Percentiles rank a stretch among this genome's conserved stretches.
These are phyloP conservation scores for Leptomonas pyrrhocoris DNA, from an alignment of 208 protist species.

Conservation along the genomic window DNA sequence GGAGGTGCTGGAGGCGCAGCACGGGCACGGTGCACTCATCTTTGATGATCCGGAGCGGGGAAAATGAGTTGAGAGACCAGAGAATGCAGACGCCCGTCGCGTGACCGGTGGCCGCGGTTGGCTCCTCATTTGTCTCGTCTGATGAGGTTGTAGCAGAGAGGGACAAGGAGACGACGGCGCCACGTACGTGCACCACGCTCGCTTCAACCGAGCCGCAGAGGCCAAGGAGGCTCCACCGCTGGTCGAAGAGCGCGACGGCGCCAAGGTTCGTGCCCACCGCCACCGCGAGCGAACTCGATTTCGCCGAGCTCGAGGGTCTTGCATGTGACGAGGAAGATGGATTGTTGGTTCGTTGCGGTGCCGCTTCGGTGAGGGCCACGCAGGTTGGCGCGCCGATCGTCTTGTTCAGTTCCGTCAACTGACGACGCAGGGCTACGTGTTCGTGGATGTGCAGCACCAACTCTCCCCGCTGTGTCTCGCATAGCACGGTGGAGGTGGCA, in stretches of 20 bases:
- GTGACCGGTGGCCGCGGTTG: conserved; percentile 47
- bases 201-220: conserved; percentile 24
- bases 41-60: conserved; percentile 49
- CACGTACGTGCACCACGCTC: conserved; percentile 39
- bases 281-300: conserved; percentile 11
- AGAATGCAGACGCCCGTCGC: conserved; percentile 50
- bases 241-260: conserved; percentile 59
- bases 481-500: conserved; percentile 39
- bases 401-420: conserved; percentile 34
- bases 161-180: conserved; percentile 52
- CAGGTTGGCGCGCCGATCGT: conserved; percentile 59
- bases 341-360: not conserved
- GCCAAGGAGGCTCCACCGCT: conserved; percentile 22
- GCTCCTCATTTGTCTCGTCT: conserved; percentile 16
- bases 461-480: conserved; percentile 26
- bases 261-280: conserved; percentile 71
- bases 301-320: not conserved
- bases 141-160: conserved; percentile 16
- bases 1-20: conserved; percentile 37
- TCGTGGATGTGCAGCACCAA: conserved; percentile 68
- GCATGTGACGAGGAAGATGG: not conserved
- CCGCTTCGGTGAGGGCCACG: conserved; percentile 25
- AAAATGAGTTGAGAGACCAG: conserved; percentile 47
- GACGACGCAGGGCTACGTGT: conserved; percentile 49
- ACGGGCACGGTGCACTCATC: conserved; percentile 56